Conservation (phyloP, 768 basidiomycete genomes). For the Phlebiopsis gigantea region DNA sequence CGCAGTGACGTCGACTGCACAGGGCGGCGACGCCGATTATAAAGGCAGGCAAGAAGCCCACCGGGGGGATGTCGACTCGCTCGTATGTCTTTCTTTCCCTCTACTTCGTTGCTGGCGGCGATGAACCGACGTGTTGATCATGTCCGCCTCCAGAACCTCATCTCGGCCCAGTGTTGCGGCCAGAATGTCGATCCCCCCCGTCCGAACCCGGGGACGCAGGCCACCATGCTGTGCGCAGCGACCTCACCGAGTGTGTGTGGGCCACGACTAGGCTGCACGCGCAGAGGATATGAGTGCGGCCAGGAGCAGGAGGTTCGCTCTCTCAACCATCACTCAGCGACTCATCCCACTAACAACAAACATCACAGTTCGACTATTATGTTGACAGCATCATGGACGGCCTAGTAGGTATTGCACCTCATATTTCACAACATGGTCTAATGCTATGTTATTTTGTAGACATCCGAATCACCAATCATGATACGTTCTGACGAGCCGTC, state of each 20-base stretch:
- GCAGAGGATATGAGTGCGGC: constrained; percentile 1
- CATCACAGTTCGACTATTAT: background rate
- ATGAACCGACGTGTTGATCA: background rate
- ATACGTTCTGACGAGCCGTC: background rate
- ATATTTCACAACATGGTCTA: background rate
- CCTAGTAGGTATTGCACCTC: background rate
- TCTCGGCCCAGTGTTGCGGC: background rate
- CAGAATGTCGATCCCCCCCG: background rate
- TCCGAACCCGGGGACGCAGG: background rate
- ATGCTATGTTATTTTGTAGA: background rate
- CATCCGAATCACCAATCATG: background rate
- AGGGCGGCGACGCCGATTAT: background rate
- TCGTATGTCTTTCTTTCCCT: background rate
- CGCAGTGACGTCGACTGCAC: background rate
- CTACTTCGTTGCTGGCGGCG: background rate
- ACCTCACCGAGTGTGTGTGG: constrained; percentile 1
- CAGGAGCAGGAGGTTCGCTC: background rate
- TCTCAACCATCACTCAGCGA: background rate
- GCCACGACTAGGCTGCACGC: background rate
- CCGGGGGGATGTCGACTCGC: background rate
- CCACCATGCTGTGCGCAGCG: background rate
- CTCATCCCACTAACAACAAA: background rate
- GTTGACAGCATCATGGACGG: constrained; percentile 5
- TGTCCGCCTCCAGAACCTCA: background rate
- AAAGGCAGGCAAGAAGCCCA: background rate